Percentiles rank a stretch among this genome's conserved stretches.
Evolutionary conservation across 176 grass and related monocot genomes (phyloP).

Genomic region (Triticum dicoccoides): DNA sequence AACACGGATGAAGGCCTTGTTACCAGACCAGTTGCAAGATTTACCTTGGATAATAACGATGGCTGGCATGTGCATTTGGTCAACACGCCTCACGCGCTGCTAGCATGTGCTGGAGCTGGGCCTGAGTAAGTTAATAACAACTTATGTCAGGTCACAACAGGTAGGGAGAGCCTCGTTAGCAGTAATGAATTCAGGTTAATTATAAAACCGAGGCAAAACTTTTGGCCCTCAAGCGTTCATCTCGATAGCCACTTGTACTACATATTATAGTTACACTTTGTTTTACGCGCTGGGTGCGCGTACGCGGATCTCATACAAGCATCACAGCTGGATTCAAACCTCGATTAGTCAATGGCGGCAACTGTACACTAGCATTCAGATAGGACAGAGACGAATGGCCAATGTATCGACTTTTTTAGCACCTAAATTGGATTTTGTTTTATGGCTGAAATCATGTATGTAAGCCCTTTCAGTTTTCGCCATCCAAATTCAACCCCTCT

Average conservation of each 20-base stretch:
- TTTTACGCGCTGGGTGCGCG: neutral
- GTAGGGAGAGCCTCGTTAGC: neutral
- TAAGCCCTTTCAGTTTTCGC: neutral
- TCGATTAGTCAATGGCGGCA: neutral
- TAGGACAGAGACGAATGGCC: neutral
- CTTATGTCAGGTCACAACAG: neutral
- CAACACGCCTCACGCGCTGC: neutral
- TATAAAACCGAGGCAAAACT: neutral
- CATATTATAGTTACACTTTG: neutral
- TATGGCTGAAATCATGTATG: neutral
- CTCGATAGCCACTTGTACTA: neutral
- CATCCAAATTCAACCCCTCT: neutral
- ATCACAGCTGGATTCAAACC: neutral
- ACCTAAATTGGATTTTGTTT: neutral
- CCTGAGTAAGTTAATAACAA: neutral
- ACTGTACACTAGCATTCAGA: neutral
- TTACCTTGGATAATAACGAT: neutral
- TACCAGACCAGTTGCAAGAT: neutral
- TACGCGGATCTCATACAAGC: neutral
- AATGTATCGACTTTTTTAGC: neutral
- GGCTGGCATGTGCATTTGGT: neutral
- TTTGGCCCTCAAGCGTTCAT: neutral
- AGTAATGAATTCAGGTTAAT: neutral
- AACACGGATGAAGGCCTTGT: neutral
- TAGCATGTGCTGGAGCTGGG: neutral